Conservation (phyloP, 371 early-diverging fungal genomes). For the Lichtheimia ramosa region DNA sequence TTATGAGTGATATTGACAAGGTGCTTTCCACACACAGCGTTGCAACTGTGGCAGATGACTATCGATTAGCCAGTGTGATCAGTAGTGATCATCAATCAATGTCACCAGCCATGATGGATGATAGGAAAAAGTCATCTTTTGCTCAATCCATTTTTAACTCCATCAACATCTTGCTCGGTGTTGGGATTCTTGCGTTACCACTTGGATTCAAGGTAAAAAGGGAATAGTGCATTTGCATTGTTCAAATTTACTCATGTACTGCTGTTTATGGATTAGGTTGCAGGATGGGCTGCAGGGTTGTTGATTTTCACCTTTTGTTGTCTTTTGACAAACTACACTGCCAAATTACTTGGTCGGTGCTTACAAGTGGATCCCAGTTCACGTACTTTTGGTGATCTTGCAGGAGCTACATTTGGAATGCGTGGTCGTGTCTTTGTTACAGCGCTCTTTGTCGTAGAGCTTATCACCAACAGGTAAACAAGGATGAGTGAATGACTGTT, state of each 20-base stretch:
- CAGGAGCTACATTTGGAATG: constrained; percentile 68
- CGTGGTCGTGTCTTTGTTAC: constrained; percentile 51
- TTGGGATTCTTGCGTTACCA: constrained; percentile 61
- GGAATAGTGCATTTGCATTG: not conserved
- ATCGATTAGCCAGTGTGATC: constrained; percentile 12
- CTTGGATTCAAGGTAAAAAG: constrained; percentile 55
- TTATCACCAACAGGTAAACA: constrained; percentile 59
- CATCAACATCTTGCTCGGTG: constrained; percentile 67
- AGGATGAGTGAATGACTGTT: not conserved
- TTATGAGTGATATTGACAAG: constrained; percentile 29
- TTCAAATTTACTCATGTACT: not conserved
- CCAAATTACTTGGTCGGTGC: constrained; percentile 63
- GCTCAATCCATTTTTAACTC: constrained; percentile 58
- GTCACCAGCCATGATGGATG: not conserved
- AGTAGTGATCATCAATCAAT: not conserved
- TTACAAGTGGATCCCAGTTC: constrained; percentile 49
- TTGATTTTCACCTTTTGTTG: constrained; percentile 56
- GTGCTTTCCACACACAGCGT: constrained; percentile 27
- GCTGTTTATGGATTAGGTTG: constrained; percentile 22
- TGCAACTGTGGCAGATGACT: constrained; percentile 39
- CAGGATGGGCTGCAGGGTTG: constrained; percentile 69
- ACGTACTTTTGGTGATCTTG: constrained; percentile 69
- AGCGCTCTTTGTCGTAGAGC: constrained; percentile 62
- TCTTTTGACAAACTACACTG: constrained; percentile 63
- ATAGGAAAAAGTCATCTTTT: constrained; percentile 41